A percentile compares a stretch with the other conserved stretches of the same genome.
Conservation (phyloP, 169 alveolate genomes). For the Plasmodium falciparum region DNA sequence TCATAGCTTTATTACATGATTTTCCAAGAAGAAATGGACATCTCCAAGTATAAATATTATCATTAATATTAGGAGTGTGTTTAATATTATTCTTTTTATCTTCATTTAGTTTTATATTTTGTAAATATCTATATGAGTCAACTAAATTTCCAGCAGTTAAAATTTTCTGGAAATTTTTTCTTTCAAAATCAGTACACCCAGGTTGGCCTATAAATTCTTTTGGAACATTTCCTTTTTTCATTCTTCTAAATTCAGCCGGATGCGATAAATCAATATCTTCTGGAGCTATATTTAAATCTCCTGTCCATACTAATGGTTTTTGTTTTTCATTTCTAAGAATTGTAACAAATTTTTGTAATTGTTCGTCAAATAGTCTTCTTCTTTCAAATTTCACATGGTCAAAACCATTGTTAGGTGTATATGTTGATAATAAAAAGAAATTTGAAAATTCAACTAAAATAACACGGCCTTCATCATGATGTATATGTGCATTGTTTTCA, state of each 20-base stretch:
- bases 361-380: constrained; percentile 58
- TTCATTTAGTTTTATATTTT: neutral
- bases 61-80: constrained; percentile 17
- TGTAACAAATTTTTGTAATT: constrained; percentile 42
- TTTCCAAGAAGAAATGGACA: constrained; percentile 66
- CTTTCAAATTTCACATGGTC: constrained; percentile 39
- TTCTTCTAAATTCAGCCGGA: constrained; percentile 68
- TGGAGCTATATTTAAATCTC: constrained; percentile 72
- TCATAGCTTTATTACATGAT: constrained; percentile 61
- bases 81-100: neutral
- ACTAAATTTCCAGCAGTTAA: constrained; percentile 39
- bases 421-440: constrained; percentile 50
- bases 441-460: constrained; percentile 29
- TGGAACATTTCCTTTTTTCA: constrained; percentile 72
- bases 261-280: constrained; percentile 68
- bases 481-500: constrained; percentile 39
- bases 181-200: constrained; percentile 71
- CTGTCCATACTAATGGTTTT: constrained; percentile 60
- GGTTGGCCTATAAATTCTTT: constrained; percentile 73
- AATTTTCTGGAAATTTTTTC: constrained; percentile 51
- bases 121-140: constrained; percentile 53
- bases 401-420: constrained; percentile 71
- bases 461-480: constrained; percentile 58
- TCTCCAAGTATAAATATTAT: constrained; percentile 72
- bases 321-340: constrained; percentile 6